A percentile compares a stretch with the other conserved stretches of the same genome.
Conservation (phyloP, 2,329 filamentous ascomycete genomes). For the Ophiosphaerella narmari region DNA sequence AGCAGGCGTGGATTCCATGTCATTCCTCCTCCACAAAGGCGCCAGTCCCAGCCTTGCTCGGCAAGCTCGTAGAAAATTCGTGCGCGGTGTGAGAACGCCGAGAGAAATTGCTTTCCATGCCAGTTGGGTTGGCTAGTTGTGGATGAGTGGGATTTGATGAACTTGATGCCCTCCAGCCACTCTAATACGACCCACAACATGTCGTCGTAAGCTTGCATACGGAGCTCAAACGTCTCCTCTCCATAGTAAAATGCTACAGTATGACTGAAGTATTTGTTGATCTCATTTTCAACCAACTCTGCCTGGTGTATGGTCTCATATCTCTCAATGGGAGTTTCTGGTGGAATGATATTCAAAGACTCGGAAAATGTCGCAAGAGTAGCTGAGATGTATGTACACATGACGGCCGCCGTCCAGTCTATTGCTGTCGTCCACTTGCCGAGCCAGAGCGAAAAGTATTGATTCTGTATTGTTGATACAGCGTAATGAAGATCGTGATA, state of each 20-base stretch:
- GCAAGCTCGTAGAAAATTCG: slow-evolving; percentile 85
- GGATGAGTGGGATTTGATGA: slow-evolving; percentile 71
- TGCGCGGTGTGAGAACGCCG: slow-evolving; percentile 80
- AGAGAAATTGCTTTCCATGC: slow-evolving; percentile 77
- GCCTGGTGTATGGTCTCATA: neutral
- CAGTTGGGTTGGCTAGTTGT: slow-evolving; percentile 57
- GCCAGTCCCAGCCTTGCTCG: slow-evolving; percentile 77
- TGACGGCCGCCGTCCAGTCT: slow-evolving; percentile 91
- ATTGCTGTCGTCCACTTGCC: slow-evolving; percentile 85
- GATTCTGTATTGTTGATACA: slow-evolving; percentile 74
- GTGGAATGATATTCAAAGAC: slow-evolving; percentile 55
- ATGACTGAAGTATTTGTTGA: slow-evolving; percentile 82
- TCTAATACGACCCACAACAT: slow-evolving; percentile 94
- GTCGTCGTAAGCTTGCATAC: slow-evolving; percentile 85
- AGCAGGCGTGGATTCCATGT: slow-evolving; percentile 76
- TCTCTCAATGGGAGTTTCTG: slow-evolving; percentile 44
- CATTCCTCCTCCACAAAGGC: slow-evolving; percentile 85
- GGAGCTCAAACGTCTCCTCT: slow-evolving; percentile 75
- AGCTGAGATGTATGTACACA: slow-evolving; percentile 77
- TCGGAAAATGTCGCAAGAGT: slow-evolving; percentile 72
- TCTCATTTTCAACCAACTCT: slow-evolving; percentile 68
- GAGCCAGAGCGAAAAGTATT: slow-evolving; percentile 76
- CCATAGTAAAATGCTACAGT: slow-evolving; percentile 81
- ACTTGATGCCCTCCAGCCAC: slow-evolving; percentile 83
- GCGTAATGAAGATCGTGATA: slow-evolving; percentile 55